Conservation (phyloP, 2,329 filamentous ascomycete genomes). For the Trichophyton mentagrophytes region DNA sequence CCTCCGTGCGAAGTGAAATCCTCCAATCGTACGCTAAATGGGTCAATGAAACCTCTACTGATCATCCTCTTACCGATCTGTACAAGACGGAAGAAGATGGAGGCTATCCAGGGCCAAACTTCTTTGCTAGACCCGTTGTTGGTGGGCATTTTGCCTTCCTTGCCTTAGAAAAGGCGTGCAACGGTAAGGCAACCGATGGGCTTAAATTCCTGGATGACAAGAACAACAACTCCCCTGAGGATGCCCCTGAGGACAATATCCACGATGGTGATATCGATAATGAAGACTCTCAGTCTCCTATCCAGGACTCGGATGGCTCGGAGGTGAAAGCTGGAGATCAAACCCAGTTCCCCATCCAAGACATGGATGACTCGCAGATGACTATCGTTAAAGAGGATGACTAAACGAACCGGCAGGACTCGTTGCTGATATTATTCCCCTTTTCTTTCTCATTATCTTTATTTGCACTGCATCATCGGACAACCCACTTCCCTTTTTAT, state of each 20-base stretch:
- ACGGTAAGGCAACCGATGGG: constrained; percentile 50
- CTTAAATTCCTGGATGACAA: constrained; percentile 35
- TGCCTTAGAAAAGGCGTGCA: constrained; percentile 68
- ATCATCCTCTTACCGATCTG: constrained; percentile 67
- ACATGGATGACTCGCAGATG: background rate
- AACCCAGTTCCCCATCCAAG: background rate
- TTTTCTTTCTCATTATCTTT: background rate
- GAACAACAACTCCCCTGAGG: constrained; percentile 11
- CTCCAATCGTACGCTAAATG: constrained; percentile 61
- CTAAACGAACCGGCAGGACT: background rate
- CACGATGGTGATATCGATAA: background rate
- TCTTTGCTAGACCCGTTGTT: constrained; percentile 72
- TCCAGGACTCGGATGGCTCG: background rate
- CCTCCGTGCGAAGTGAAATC: constrained; percentile 56
- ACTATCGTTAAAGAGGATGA: background rate
- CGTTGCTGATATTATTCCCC: background rate
- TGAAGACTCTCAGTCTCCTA: background rate
- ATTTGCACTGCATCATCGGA: background rate
- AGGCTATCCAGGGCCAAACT: constrained; percentile 59
- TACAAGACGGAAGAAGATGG: constrained; percentile 69
- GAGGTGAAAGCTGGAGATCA: constrained; percentile 6
- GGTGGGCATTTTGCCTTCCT: constrained; percentile 78
- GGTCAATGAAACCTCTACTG: constrained; percentile 71
- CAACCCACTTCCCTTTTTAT: background rate
- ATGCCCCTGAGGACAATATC: too few relatives aligned